Conservation (phyloP, 495 filamentous ascomycete genomes). For the Podospora comata region DNA sequence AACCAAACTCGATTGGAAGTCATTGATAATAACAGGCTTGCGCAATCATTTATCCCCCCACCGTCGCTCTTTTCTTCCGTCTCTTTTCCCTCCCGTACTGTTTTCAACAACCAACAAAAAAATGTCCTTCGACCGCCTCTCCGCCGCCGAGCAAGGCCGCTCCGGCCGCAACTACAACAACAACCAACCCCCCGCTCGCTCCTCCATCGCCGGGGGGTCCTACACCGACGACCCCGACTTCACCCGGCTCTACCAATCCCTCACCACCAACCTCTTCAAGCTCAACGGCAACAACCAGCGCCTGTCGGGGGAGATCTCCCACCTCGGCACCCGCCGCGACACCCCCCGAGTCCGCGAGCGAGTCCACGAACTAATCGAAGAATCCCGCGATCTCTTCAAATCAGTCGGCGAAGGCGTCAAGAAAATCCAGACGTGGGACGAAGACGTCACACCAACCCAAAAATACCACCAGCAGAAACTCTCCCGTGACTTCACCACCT, state of each 20-base stretch:
- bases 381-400: conserved; percentile 83
- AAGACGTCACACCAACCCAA: conserved; percentile 76
- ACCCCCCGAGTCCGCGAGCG: conserved; percentile 87
- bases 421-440: conserved; percentile 85
- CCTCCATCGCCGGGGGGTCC: conserved; percentile 41
- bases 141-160: conserved; percentile 68
- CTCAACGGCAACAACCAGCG: conserved; percentile 83
- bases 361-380: conserved; percentile 79
- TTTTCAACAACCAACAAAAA: neutral
- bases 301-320: conserved; percentile 72
- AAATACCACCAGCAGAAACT: conserved; percentile 93
- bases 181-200: neutral
- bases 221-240: conserved; percentile 96
- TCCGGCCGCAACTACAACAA: conserved; percentile 25
- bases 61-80: neutral
- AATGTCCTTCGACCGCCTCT: conserved; percentile 92
- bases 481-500: conserved; percentile 82
- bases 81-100: neutral
- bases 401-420: conserved; percentile 90
- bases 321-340: conserved; percentile 86
- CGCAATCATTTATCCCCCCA: neutral
- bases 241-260: conserved; percentile 68
- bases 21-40: neutral
- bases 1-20: neutral
- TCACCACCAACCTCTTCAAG: conserved; percentile 81